A percentile compares a stretch with the other conserved stretches of the same genome.
Evolutionary conservation across 305 asterid genomes (phyloP).

Genomic region (Striga hermonthica): DNA sequence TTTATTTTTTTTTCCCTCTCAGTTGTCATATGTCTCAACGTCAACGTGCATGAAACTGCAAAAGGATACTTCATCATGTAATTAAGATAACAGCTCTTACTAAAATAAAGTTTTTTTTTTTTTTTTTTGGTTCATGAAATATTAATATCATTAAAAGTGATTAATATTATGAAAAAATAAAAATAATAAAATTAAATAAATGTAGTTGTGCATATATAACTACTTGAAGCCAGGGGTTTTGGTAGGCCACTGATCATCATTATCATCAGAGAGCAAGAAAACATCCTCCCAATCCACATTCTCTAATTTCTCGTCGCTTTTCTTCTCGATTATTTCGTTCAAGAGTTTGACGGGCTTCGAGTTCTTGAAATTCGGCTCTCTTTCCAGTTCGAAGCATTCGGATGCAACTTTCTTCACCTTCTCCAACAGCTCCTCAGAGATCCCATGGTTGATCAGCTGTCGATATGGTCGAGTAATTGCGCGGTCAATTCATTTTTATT

Average conservation of each 20-base stretch:
- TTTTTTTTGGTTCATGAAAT: too few relatives aligned
- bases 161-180: too few relatives aligned
- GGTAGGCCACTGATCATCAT: slow-evolving; percentile 63
- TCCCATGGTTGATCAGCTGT: slow-evolving; percentile 82
- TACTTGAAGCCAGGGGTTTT: slow-evolving; percentile 61
- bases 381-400: slow-evolving; percentile 56
- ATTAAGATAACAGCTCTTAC: too few relatives aligned
- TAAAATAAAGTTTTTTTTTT: too few relatives aligned
- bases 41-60: too few relatives aligned
- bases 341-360: slow-evolving; percentile 55
- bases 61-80: too few relatives aligned
- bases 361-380: slow-evolving; percentile 58
- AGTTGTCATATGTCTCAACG: too few relatives aligned
- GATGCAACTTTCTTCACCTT: slow-evolving; percentile 68
- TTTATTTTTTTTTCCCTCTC: too few relatives aligned
- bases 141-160: too few relatives aligned
- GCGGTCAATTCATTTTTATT: not conserved
- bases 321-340: slow-evolving; percentile 50
- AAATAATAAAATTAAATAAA: too few relatives aligned
- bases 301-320: slow-evolving; percentile 48
- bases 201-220: not conserved
- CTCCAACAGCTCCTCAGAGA: slow-evolving; percentile 65
- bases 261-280: slow-evolving; percentile 69
- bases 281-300: slow-evolving; percentile 90
- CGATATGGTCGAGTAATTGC: not conserved